Conservation (phyloP, 305 asterid genomes). For the Fraxinus greggii region DNA sequence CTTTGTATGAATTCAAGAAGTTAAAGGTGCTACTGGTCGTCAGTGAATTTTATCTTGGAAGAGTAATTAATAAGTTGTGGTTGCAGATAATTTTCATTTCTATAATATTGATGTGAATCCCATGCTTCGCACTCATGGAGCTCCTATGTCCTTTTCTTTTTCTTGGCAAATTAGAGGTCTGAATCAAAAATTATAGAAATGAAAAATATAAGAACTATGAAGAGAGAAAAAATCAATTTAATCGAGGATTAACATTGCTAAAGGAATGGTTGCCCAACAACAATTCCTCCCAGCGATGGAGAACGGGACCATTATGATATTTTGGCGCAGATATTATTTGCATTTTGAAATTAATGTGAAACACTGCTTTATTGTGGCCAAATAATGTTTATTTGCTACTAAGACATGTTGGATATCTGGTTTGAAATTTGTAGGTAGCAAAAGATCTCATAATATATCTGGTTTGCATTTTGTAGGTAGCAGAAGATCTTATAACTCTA, state of each 20-base stretch:
- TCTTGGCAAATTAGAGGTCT: background rate
- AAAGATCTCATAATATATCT: background rate
- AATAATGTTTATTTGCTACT: background rate
- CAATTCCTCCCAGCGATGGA: background rate
- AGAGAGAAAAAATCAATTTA: background rate
- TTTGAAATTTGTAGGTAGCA: background rate
- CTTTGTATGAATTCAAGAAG: background rate
- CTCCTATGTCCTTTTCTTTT: background rate
- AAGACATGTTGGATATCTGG: background rate
- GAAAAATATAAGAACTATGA: background rate
- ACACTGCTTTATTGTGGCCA: background rate
- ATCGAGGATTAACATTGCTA: background rate
- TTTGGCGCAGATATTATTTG: background rate
- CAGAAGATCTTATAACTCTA: conserved; percentile 14
- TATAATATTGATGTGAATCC: background rate
- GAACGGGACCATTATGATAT: background rate
- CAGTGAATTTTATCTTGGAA: background rate
- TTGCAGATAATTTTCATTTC: background rate
- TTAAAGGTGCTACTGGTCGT: background rate
- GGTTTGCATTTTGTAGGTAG: conserved; percentile 16
- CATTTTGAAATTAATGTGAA: background rate
- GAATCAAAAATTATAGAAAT: background rate
- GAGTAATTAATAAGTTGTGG: background rate
- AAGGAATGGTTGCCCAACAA: background rate
- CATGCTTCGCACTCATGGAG: background rate